phyloP scores from a whole-genome alignment of 2,329 filamentous ascomycete species.

The Aaosphaeria pasadenensis region DNA sequence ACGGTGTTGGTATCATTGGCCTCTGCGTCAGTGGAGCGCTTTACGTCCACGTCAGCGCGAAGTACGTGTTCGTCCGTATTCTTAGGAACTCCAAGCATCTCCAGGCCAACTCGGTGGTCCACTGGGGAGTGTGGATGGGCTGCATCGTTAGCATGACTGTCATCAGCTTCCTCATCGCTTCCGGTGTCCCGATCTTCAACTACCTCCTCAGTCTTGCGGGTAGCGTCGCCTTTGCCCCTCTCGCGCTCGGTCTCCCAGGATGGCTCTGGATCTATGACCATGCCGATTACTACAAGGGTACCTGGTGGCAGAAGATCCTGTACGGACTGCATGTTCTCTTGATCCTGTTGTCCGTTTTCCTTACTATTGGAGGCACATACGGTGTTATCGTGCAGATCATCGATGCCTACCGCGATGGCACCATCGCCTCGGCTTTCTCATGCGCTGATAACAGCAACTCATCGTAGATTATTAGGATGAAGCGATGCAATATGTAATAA shows the following conservation, averaged over 20 bases:
- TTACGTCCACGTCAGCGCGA: slow-evolving; percentile 52
- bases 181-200: slow-evolving; percentile 53
- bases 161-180: slow-evolving; percentile 48
- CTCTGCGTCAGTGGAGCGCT: slow-evolving; percentile 50
- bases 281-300: slow-evolving; percentile 35
- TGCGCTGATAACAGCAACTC: slow-evolving; percentile 11
- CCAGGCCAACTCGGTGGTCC: slow-evolving; percentile 49
- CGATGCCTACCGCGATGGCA: slow-evolving; percentile 46
- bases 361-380: slow-evolving; percentile 47
- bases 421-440: slow-evolving; percentile 35
- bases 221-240: slow-evolving; percentile 48
- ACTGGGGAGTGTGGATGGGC: slow-evolving; percentile 54
- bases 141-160: slow-evolving; percentile 51
- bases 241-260: slow-evolving; percentile 47
- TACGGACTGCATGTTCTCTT: slow-evolving; percentile 42
- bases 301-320: slow-evolving; percentile 22
- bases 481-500: too few relatives aligned
- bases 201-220: slow-evolving; percentile 48
- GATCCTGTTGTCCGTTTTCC: slow-evolving; percentile 44
- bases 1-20: slow-evolving; percentile 58
- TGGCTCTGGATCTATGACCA: slow-evolving; percentile 52
- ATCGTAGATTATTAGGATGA: neutral
- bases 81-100: slow-evolving; percentile 51
- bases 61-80: slow-evolving; percentile 57
- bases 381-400: slow-evolving; percentile 49